Evolutionary conservation across 169 alveolate species (phyloP), one percentile per base, ranked within the genome.

Genomic region (Eimeria falciformis): DNA sequence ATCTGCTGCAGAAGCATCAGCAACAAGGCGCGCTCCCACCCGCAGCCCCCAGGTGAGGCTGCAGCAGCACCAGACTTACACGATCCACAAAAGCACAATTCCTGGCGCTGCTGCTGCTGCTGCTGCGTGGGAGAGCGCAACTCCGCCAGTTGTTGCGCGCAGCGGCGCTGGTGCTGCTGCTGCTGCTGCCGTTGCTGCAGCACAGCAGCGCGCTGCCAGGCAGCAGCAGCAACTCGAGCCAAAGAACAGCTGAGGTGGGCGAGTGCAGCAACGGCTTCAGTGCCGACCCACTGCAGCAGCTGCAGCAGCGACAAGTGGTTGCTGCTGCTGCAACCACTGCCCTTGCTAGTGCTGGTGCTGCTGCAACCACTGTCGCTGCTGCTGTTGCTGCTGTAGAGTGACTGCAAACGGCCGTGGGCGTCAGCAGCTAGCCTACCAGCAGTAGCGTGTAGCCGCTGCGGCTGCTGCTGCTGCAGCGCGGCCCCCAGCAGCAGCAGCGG

Each of bases 81-180:
- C 17, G 56, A 14, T 11, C 89, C 89, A 14, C 89, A 79, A 17
- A 53, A 7, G 89, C 89, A 79, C 25, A 33, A 50, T 5, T 53
- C 75, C 56, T 25, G 73, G 75, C 29, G 69, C 37, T 53, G 69
- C 87, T 78, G 87, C 50, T 47, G 86, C 73, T 79, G 89, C 4
- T 9, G 89, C 55, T 50, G 75, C 43, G 53, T 53, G 37, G 89
- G 89, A 5, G 73, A 53, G 33, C 89, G 89, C 43, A 79, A 55
- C 56, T 79, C 89, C 7, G 89, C 73, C 23, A 79, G 89, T 18
- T 79, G 89, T 33, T 79, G 56, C 55, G 89, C 29, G 53, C 89
- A 79, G 73, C 89, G 89, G 37, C 89, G 89, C 5, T 79, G 75
- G n/a, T 79, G 89, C 89, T 79, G 89, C 40, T 79, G 89, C 75